Base-by-base conservation (phyloP, 192 early-diverging fungal species). In the Oehlia diaphana region DNA sequence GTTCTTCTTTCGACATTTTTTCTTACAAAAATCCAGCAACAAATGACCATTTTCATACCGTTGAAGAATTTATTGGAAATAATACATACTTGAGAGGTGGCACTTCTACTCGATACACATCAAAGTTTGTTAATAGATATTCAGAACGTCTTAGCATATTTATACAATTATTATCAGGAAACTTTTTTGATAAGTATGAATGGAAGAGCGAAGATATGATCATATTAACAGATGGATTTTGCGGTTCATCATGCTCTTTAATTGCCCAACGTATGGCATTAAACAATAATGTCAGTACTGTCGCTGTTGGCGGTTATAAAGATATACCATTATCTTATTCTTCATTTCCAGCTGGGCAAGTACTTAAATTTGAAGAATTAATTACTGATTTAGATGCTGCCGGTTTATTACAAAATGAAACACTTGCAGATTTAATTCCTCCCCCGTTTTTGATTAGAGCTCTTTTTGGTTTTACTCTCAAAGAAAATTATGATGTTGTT, bases 231-330 rank as follows among this genome's bases (percentile, higher is more conserved):
- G 82, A 84, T 21, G 83, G 83, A 7, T 74, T 68, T 23, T 84
- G 83, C 67, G 83, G 83, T 21, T 84, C 83, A 13, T 78, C 81
- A 0, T 84, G 83, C 64, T 77, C 83, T 2, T 76, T 74, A 23
- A 47, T 84, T 8, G 75, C 83, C 6, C 47, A 82, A 14, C 80
- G 80, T 19, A 14, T 84, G 50, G 78, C 79, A n/a, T 79, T 82
- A 50, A 80, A 76, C 2, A 82, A 80, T 33, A 76, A 79, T 33
- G 78, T 84, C 10, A 78, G 74, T 5, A 82, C 83, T 2, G 64
- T 80, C 10, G 78, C 83, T 1, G 69, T 82, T 42, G 83, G 83
- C 13, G 83, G 83, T 16, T 75, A 74, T n/a, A 79, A 82, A 26
- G 83, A 78, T 47, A 49, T 77, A 35, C 70, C 81, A 2, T 82